Percentiles rank a stretch among this genome's conserved stretches.
These are phyloP conservation scores for Chloromonas sp. DNA, from an alignment of 163 green algal genomes.

Conservation along the genomic window DNA sequence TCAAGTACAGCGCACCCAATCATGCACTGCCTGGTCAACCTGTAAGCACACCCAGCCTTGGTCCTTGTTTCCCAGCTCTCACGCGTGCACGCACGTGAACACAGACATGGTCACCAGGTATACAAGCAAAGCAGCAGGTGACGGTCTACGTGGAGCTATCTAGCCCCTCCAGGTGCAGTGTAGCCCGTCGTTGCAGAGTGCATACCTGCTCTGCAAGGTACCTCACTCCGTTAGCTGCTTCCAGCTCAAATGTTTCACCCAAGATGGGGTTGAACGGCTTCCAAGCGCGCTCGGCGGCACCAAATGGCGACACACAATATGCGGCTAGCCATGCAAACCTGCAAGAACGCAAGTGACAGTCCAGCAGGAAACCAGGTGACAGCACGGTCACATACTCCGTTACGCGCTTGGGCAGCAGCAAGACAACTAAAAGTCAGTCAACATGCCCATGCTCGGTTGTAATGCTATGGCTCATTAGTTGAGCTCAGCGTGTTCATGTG, in stretches of 20 bases:
- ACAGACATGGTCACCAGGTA: neutral
- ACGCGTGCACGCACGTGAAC: neutral
- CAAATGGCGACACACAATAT: conserved; percentile 87
- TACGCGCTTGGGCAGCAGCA: neutral
- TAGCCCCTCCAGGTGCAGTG: too few relatives aligned
- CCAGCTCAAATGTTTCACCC: conserved; percentile 90
- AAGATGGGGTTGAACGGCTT: conserved; percentile 99
- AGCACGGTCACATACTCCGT: neutral
- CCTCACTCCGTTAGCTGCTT: conserved; percentile 57
- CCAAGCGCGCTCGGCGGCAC: conserved; percentile 81
- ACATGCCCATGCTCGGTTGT: neutral
- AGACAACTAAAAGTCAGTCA: neutral
- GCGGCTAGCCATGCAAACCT: conserved; percentile 78
- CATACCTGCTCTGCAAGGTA: conserved; percentile 90
- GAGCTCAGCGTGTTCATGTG: too few relatives aligned
- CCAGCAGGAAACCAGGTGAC: neutral
- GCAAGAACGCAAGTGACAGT: neutral
- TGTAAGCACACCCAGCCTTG: neutral
- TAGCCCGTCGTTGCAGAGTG: neutral
- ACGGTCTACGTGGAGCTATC: too few relatives aligned
- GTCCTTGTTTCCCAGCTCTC: neutral
- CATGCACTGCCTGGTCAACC: too few relatives aligned
- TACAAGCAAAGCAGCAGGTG: too few relatives aligned
- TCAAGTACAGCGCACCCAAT: too few relatives aligned
- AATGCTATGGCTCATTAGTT: too few relatives aligned